Evolutionary conservation across 1,139 yeast genomes (phyloP), one percentile per base, ranked within the genome.

Genomic region (Magnusiomyces ingens): DNA sequence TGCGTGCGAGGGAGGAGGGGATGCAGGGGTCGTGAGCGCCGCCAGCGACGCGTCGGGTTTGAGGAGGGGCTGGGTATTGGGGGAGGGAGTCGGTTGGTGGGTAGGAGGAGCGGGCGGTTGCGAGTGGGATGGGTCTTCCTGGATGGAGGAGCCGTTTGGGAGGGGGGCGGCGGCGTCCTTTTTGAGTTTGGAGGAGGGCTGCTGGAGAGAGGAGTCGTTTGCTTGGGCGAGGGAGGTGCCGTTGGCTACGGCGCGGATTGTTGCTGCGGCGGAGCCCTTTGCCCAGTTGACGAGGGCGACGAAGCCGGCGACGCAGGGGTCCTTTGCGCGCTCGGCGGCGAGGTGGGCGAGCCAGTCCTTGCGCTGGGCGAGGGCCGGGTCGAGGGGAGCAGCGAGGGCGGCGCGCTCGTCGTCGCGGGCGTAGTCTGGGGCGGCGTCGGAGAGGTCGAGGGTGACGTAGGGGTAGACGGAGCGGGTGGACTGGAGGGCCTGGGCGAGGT

Each of bases 401-500:
- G 35, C 36, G 18, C 37, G 35, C 19, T 46, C 49, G 1, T 40
- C 51, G 12, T 45, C 52, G 5, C 41, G 44, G 6, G 36, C 48
- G 21, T 45, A 2, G 13, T 45, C 49, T 5, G 45, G 45, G 21
- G 48, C 51, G 15, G 38, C 52, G 12, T 36, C 29, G 2, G 52
- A 49, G 3, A 45, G 45, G 45, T 52, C 55, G 13, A 52, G 22
- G 10, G 36, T 29, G 13, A 22, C 48, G 12, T 45, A 48, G 11
- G 85, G 85, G 53, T 75, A 75, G 11, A 84, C 64, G 50, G 80
- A 68, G 1, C 84, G 85, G 15, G 77, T 64, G 57, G 77, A 75
- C 35, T 77, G 74, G 71, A 85, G 71, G 0, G 86, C 85, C 62
- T 79, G 79, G 43, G 85, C 71, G 11, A 84, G 71, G 64, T 86